phyloP scores from a whole-genome alignment of 805 yeast genomes.

The Millerago galiae region DNA sequence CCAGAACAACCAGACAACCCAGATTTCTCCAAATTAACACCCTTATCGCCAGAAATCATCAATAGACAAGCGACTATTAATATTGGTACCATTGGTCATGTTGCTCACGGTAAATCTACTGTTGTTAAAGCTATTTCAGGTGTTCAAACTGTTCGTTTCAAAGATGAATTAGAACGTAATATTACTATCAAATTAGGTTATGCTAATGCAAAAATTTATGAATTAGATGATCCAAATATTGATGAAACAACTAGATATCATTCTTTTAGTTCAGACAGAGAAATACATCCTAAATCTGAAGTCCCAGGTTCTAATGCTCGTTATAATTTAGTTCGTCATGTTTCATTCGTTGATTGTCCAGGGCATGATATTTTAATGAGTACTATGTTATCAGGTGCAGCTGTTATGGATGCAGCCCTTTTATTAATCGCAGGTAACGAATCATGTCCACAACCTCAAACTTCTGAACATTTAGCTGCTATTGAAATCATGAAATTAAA shows the following conservation, averaged over 20 bases:
- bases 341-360: slow-evolving; percentile 98
- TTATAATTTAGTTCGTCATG: slow-evolving; percentile 88
- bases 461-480: slow-evolving; percentile 98
- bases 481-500: slow-evolving; percentile 98
- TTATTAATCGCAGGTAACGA: slow-evolving; percentile 96
- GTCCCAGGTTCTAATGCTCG: slow-evolving; percentile 86
- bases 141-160: slow-evolving; percentile 98
- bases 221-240: slow-evolving; percentile 77
- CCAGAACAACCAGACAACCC: slow-evolving; percentile 94
- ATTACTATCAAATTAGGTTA: slow-evolving; percentile 98
- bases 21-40: slow-evolving; percentile 74
- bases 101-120: slow-evolving; percentile 92
- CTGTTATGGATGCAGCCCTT: slow-evolving; percentile 99
- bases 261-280: slow-evolving; percentile 92
- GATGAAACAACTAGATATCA: slow-evolving; percentile 94
- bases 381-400: slow-evolving; percentile 99
- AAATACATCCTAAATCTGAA: slow-evolving; percentile 87
- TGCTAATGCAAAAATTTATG: slow-evolving; percentile 97
- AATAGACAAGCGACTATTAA: slow-evolving; percentile 98
- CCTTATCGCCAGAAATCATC: slow-evolving; percentile 90
- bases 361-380: slow-evolving; percentile 99
- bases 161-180: slow-evolving; percentile 97
- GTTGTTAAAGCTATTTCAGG: slow-evolving; percentile 96
- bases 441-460: slow-evolving; percentile 99
- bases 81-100: slow-evolving; percentile 96